Conservation (phyloP, 2,329 filamentous ascomycete species). For the Paraconiothyrium brasiliense region DNA sequence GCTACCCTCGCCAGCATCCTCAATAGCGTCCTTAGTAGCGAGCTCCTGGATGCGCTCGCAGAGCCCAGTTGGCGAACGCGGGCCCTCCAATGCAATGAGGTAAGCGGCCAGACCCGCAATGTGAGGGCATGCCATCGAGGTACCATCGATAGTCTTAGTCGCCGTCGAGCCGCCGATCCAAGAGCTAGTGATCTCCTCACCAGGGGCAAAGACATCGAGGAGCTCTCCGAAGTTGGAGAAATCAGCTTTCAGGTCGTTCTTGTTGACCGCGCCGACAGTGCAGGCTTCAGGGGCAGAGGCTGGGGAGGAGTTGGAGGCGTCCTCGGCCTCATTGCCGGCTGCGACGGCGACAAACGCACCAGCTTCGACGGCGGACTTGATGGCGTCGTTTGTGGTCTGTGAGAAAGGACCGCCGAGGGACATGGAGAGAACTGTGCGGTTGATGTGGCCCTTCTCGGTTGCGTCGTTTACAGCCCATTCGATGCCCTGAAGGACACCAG, state of each 20-base stretch:
- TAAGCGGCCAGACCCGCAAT: constrained; percentile 96
- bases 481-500: constrained; percentile 97
- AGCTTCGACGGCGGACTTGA: constrained; percentile 89
- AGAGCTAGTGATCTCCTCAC: constrained; percentile 94
- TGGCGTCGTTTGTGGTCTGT: constrained; percentile 84
- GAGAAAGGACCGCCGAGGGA: constrained; percentile 98
- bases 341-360: constrained; percentile 98
- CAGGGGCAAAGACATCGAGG: constrained; percentile 98
- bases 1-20: neutral
- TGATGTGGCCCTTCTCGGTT: constrained; percentile 89
- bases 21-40: neutral
- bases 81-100: constrained; percentile 57
- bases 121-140: constrained; percentile 98
- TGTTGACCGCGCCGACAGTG: constrained; percentile 93
- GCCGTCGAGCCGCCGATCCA: constrained; percentile 98
- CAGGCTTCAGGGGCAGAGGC: constrained; percentile 90
- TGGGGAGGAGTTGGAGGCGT: constrained; percentile 99
- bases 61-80: neutral
- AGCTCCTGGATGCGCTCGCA: neutral
- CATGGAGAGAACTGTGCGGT: constrained; percentile 99
- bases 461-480: constrained; percentile 94
- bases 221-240: constrained; percentile 99
- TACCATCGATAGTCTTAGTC: constrained; percentile 98
- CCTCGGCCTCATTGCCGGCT: constrained; percentile 97
- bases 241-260: constrained; percentile 96